These are phyloP conservation scores for Mycena capillaripes DNA, from an alignment of 768 basidiomycete genomes.

Conservation along the genomic window DNA sequence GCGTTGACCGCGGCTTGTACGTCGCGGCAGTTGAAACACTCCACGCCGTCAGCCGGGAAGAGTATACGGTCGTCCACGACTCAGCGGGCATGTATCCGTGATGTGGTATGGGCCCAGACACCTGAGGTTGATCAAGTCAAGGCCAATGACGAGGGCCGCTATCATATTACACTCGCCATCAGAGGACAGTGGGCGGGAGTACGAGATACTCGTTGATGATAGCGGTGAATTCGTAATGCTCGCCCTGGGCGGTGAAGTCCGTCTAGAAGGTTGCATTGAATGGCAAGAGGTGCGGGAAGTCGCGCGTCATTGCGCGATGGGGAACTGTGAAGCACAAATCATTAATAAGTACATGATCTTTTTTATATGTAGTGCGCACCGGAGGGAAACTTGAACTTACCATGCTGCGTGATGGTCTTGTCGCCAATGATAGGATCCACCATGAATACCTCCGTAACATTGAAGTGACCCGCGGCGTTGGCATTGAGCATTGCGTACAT, in stretches of 20 bases:
- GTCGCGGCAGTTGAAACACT: constrained; percentile 4
- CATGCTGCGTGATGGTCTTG: neutral
- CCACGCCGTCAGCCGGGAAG: neutral
- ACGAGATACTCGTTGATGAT: constrained; percentile 9
- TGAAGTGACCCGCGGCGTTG: neutral
- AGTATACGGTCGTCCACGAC: neutral
- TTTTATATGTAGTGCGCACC: too few species aligned
- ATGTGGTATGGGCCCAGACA: neutral
- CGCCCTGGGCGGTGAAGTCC: neutral
- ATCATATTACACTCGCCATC: neutral
- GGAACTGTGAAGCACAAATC: neutral
- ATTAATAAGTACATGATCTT: too few species aligned
- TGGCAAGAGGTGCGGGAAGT: neutral
- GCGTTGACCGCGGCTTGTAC: constrained; percentile 1
- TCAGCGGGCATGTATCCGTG: neutral
- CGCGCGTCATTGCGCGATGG: neutral
- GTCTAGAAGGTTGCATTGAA: neutral
- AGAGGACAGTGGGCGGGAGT: neutral
- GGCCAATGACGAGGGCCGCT: neutral
- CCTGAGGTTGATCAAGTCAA: neutral
- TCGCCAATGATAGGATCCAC: neutral
- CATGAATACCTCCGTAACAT: neutral
- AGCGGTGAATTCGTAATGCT: neutral
- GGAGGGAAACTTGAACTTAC: too few species aligned
- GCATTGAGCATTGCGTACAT: constrained; percentile 4